Evolutionary conservation across 495 filamentous ascomycete genomes (phyloP).

Genomic region (Neurospora sp.): DNA sequence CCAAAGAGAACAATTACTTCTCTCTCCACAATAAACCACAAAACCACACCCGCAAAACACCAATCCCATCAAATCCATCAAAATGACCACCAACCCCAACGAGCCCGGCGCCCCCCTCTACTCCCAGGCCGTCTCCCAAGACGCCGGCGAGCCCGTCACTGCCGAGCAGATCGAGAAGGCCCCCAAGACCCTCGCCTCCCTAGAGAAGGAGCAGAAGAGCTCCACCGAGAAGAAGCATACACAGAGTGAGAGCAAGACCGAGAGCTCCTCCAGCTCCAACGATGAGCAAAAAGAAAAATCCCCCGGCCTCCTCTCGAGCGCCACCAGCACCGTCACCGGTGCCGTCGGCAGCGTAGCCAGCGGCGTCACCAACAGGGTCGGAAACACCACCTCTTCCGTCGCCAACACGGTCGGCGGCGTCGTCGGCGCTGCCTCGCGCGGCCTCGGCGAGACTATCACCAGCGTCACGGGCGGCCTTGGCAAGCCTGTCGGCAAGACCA

Average conservation of each 20-base stretch:
- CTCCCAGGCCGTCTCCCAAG: background rate
- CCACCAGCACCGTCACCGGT: constrained; percentile 38
- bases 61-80: background rate
- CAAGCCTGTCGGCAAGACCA: constrained; percentile 54
- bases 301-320: background rate
- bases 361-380: constrained; percentile 42
- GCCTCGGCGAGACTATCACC: constrained; percentile 29
- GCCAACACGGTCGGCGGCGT: constrained; percentile 63
- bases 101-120: background rate
- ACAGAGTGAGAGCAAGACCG: background rate
- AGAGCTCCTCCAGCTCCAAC: background rate
- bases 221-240: background rate
- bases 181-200: background rate
- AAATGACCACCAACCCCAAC: background rate
- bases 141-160: background rate
- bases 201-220: background rate
- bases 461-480: constrained; percentile 51
- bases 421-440: constrained; percentile 53
- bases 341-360: constrained; percentile 54
- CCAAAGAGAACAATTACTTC: background rate
- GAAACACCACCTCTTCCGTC: constrained; percentile 50
- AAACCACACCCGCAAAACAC: background rate
- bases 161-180: background rate
- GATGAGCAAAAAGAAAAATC: background rate
- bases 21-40: background rate